Base-by-base conservation (phyloP, 768 basidiomycete genomes). In the Gymnopilus junonius region DNA sequence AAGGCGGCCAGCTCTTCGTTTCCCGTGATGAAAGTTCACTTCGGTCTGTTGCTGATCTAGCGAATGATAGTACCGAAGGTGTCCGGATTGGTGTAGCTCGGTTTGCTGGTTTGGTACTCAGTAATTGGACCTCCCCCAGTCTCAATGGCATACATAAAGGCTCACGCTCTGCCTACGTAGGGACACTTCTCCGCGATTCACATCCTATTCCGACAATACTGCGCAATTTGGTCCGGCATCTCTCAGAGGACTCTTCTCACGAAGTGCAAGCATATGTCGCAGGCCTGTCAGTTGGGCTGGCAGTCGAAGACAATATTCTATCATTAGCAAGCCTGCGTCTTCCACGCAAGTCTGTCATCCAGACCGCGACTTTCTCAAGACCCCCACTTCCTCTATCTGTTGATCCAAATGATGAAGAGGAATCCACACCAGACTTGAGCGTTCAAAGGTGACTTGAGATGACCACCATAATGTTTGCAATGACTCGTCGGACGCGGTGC, bases 21-120 rank as follows among this genome's bases (percentile, higher is more conserved):
- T 69, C 79, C 31, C 74, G 75, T 60, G 84, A 82, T 68, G 82
- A 79, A 66, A 75, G 72, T 65, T 84, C 87, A 63, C 84, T 93
- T 77, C 73, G 79, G 60, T 76, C 80, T n/a, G 74, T 96, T 20
- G 74, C 79, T 27, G 69, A 72, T 45, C 80, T 96, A 42, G 84
- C 85, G 4, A 71, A 79, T 32, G 96, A 98, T 70, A 70, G 72
- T 35, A 87, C 97, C 12, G 82, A 92, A 55, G 95, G 94, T 63
- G 94, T 97, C 34, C 85, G 94, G 48, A 94, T 97, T 60, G 91
- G 88, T 7, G 82, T 94, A 2, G 90, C 95, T n/a, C 85, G 94
- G 53, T 83, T 94, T 48, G 75, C 88, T 42, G 86, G 86, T 53
- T 68, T 75, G 51, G 72, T 88, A 29, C 80, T 77, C 66, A 83